A percentile compares a stretch with the other conserved stretches of the same genome.
These are phyloP conservation scores for Aspergillus pseudonomiae DNA, from an alignment of 2,329 filamentous ascomycete genomes.

Conservation along the genomic window DNA sequence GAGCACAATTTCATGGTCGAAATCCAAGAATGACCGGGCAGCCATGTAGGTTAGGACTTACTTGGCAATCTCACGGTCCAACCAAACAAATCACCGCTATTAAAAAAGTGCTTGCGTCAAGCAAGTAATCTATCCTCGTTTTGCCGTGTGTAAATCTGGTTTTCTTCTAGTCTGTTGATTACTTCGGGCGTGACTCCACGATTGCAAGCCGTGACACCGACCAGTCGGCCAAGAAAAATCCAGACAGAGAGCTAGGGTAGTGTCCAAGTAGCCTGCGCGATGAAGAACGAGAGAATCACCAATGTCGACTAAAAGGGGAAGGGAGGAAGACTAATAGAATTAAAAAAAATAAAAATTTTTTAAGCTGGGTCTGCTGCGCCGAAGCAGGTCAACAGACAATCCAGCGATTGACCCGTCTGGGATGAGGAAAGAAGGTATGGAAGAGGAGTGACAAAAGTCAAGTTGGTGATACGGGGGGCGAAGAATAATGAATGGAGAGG, in stretches of 20 bases:
- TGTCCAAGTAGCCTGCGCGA: not conserved
- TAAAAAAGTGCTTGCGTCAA: not conserved
- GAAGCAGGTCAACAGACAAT: not conserved
- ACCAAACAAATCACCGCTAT: not conserved
- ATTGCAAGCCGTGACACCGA: constrained; percentile 1
- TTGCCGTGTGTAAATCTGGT: not conserved
- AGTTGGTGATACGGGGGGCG: constrained; percentile 3
- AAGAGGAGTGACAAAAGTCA: not conserved
- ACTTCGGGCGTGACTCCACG: not conserved
- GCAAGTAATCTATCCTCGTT: too few relatives aligned
- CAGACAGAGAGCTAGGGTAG: not conserved
- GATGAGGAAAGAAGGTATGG: not conserved
- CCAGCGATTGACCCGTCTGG: constrained; percentile 4
- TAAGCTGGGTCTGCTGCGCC: not conserved
- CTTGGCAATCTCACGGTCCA: not conserved
- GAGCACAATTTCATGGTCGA: not conserved
- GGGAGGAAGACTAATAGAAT: not conserved
- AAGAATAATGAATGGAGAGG: not conserved
- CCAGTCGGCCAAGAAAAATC: not conserved
- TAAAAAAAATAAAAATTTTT: not conserved
- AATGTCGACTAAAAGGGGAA: not conserved
- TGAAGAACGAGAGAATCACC: not conserved
- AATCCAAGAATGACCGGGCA: not conserved
- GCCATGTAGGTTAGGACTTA: not conserved
- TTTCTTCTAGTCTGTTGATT: not conserved